Conservation (phyloP, 805 yeast genomes). For the Wickerhamiella cacticola region DNA sequence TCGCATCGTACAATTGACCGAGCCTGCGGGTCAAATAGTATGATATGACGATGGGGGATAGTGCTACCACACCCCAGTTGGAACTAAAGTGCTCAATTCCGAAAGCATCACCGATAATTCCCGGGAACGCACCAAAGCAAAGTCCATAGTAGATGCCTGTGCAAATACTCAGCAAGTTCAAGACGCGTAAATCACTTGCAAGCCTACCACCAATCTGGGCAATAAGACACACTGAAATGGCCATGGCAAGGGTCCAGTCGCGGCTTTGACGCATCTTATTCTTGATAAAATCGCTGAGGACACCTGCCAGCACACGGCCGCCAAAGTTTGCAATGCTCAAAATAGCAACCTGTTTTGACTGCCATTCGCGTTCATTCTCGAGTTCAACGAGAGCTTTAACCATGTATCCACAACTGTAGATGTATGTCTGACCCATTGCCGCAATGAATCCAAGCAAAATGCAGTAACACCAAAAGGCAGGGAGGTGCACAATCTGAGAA, state of each 20-base stretch:
- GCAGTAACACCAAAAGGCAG: slow-evolving; percentile 41
- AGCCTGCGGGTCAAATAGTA: slow-evolving; percentile 48
- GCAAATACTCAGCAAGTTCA: slow-evolving; percentile 43
- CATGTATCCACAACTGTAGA: slow-evolving; percentile 61
- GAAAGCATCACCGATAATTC: slow-evolving; percentile 61
- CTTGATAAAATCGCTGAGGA: slow-evolving; percentile 48
- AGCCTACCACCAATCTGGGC: slow-evolving; percentile 34
- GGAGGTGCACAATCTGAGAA: slow-evolving; percentile 21
- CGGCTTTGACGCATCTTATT: slow-evolving; percentile 35
- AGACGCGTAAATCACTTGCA: slow-evolving; percentile 8
- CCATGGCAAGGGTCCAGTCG: slow-evolving; percentile 42
- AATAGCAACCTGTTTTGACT: slow-evolving; percentile 62
- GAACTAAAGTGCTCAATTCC: slow-evolving; percentile 56
- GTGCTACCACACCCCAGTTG: slow-evolving; percentile 61
- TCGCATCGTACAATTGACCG: slow-evolving; percentile 50
- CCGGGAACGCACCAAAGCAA: slow-evolving; percentile 59
- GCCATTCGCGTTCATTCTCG: slow-evolving; percentile 30
- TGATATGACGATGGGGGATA: slow-evolving; percentile 55
- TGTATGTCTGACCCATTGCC: slow-evolving; percentile 64
- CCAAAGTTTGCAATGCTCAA: slow-evolving; percentile 53
- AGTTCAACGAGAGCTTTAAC: slow-evolving; percentile 36
- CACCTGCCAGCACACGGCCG: slow-evolving; percentile 55
- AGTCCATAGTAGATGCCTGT: slow-evolving; percentile 65
- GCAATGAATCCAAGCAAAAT: slow-evolving; percentile 42
- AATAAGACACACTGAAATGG: slow-evolving; percentile 36